A percentile compares a stretch with the other conserved stretches of the same genome.
Conservation (phyloP, 371 early-diverging fungal genomes). For the Phascolomyces articulosus region DNA sequence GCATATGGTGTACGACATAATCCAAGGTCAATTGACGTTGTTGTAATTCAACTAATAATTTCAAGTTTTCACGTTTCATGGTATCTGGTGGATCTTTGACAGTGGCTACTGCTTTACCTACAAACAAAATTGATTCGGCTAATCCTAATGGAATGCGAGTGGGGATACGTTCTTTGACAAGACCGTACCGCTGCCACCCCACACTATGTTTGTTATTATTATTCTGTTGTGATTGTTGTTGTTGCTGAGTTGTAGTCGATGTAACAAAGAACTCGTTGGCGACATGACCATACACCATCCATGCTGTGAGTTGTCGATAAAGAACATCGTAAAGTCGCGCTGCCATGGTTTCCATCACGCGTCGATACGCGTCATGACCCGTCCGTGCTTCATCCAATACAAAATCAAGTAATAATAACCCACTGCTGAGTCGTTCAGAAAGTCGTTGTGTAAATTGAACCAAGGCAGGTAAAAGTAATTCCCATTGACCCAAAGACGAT, state of each 20-base stretch:
- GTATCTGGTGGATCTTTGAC: slow-evolving; percentile 53
- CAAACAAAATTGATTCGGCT: slow-evolving; percentile 70
- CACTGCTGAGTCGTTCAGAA: slow-evolving; percentile 42
- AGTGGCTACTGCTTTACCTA: slow-evolving; percentile 74
- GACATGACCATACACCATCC: slow-evolving; percentile 79
- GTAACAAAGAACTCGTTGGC: slow-evolving; percentile 75
- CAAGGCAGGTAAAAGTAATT: slow-evolving; percentile 51
- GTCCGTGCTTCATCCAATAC: slow-evolving; percentile 59
- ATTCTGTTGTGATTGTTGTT: background rate
- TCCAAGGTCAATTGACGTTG: slow-evolving; percentile 31
- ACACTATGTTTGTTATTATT: slow-evolving; percentile 5
- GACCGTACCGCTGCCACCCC: slow-evolving; percentile 55
- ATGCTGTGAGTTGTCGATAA: slow-evolving; percentile 68
- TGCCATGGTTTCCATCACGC: slow-evolving; percentile 57
- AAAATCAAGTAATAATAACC: slow-evolving; percentile 49
- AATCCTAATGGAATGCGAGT: slow-evolving; percentile 49
- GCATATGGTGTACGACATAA: slow-evolving; percentile 48
- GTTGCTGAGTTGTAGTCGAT: background rate
- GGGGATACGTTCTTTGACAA: slow-evolving; percentile 57
- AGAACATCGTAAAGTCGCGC: slow-evolving; percentile 61
- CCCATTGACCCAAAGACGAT: slow-evolving; percentile 42
- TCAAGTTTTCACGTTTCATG: slow-evolving; percentile 45
- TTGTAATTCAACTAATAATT: slow-evolving; percentile 33
- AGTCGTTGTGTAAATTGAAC: slow-evolving; percentile 30
- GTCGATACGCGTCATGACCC: slow-evolving; percentile 57